Conservation (phyloP, 23 red algal genomes). For the Gracilaria caudata region DNA sequence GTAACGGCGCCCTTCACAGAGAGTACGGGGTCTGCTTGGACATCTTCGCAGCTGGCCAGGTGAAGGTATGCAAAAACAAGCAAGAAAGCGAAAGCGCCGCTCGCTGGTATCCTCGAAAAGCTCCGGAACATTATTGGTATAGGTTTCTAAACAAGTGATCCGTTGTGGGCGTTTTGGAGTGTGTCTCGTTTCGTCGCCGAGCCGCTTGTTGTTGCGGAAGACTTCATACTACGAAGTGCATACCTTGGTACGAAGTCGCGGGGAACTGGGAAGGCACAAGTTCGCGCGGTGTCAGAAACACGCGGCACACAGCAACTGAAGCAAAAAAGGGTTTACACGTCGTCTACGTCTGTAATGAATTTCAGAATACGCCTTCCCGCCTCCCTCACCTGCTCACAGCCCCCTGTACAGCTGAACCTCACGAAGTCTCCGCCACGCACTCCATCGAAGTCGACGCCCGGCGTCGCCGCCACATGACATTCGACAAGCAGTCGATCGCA, state of each 20-base stretch:
- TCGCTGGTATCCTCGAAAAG: neutral
- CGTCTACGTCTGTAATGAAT: neutral
- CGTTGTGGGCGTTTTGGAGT: neutral
- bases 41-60: neutral
- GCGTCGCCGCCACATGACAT: conserved; percentile 36
- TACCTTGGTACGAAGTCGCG: no score
- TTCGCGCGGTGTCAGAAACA: no score
- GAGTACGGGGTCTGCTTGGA: conserved; percentile 3
- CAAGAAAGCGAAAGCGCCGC: neutral
- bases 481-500: conserved; percentile 40
- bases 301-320: neutral
- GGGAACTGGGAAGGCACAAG: no score
- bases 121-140: neutral
- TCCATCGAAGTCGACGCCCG: conserved; percentile 63
- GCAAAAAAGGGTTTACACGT: neutral
- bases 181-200: neutral
- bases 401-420: conserved; percentile 23
- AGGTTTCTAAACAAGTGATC: neutral
- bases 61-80: neutral
- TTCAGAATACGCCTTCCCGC: conserved; percentile 27
- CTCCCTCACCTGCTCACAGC: conserved; percentile 28
- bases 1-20: neutral
- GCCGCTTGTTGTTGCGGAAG: neutral
- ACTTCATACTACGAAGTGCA: neutral
- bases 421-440: conserved; percentile 23